These are phyloP conservation scores for Vanrija sp. DNA, from an alignment of 1,284 basidiomycete genomes.

Conservation along the genomic window DNA sequence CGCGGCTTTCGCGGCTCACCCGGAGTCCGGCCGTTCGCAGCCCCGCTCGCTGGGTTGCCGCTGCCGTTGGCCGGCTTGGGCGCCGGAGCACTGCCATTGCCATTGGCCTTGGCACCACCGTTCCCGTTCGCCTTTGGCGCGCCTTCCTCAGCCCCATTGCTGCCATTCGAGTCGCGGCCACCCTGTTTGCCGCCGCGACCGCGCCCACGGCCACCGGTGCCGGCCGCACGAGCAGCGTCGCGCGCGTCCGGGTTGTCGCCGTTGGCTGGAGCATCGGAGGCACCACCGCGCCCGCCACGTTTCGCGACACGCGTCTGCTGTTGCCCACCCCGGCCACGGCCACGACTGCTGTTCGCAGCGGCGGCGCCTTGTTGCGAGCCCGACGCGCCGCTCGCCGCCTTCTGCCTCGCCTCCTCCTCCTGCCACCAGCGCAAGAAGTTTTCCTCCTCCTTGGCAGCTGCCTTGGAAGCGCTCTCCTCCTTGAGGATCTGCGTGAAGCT, in stretches of 20 bases:
- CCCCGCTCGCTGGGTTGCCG: too few relatives aligned
- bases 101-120: not conserved
- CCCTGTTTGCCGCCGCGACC: not conserved
- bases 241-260: not conserved
- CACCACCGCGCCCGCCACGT: constrained; percentile 6
- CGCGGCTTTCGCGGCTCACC: too few relatives aligned
- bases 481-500: constrained; percentile 78
- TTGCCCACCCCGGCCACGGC: constrained; percentile 9
- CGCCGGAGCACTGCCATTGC: not conserved
- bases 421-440: constrained; percentile 84
- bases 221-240: not conserved
- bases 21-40: too few relatives aligned
- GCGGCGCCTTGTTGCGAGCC: not conserved
- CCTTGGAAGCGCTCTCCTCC: constrained; percentile 57
- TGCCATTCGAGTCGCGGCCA: not conserved
- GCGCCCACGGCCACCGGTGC: not conserved
- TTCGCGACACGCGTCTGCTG: constrained; percentile 9
- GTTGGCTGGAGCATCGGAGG: constrained; percentile 8
- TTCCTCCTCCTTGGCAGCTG: constrained; percentile 59
- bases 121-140: not conserved
- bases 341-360: not conserved
- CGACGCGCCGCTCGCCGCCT: not conserved
- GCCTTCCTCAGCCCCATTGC: not conserved
- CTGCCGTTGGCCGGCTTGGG: too few relatives aligned
- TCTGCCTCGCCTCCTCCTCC: constrained; percentile 64